Percentiles rank a stretch among this genome's conserved stretches.
These are phyloP conservation scores for Arthrobotrys sphaeroides DNA, from an alignment of 2,329 filamentous ascomycete species.

Conservation along the genomic window DNA sequence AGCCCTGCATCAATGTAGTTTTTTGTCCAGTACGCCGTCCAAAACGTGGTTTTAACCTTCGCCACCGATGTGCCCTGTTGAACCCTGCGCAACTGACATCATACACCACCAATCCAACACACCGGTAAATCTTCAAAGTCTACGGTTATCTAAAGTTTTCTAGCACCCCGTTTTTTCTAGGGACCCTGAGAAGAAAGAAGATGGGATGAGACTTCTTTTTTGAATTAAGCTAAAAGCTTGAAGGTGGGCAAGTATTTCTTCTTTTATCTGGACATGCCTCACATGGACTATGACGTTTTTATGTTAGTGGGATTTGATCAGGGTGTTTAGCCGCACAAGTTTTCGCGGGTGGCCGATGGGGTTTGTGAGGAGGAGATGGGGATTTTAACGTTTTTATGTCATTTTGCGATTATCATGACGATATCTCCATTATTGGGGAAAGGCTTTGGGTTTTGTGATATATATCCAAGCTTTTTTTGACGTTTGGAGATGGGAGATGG, in stretches of 20 bases:
- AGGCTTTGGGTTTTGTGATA: neutral
- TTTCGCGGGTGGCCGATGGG: neutral
- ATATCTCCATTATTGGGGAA: constrained; percentile 11
- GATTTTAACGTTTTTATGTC: constrained; percentile 23
- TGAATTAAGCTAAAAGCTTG: constrained; percentile 3
- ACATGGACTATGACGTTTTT: constrained; percentile 51
- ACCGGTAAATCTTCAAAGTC: constrained; percentile 30
- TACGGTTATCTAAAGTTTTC: constrained; percentile 49
- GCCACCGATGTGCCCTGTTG: constrained; percentile 21
- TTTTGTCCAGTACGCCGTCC: too few species aligned
- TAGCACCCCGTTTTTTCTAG: too few species aligned
- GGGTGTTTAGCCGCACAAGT: constrained; percentile 20
- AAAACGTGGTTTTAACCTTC: neutral
- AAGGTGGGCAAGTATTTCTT: neutral
- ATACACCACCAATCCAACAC: constrained; percentile 26
- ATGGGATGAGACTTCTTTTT: neutral
- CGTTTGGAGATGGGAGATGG: neutral
- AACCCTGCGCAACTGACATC: constrained; percentile 48
- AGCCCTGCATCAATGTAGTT: too few species aligned
- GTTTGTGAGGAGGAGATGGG: neutral
- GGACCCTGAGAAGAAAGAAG: neutral
- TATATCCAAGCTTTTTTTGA: neutral
- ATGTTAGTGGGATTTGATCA: too few species aligned
- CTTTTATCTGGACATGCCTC: neutral
- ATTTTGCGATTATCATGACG: constrained; percentile 53